Evolutionary conservation across 2,329 filamentous ascomycete species (phyloP).

Genomic region (Scedosporium dehoogii): DNA sequence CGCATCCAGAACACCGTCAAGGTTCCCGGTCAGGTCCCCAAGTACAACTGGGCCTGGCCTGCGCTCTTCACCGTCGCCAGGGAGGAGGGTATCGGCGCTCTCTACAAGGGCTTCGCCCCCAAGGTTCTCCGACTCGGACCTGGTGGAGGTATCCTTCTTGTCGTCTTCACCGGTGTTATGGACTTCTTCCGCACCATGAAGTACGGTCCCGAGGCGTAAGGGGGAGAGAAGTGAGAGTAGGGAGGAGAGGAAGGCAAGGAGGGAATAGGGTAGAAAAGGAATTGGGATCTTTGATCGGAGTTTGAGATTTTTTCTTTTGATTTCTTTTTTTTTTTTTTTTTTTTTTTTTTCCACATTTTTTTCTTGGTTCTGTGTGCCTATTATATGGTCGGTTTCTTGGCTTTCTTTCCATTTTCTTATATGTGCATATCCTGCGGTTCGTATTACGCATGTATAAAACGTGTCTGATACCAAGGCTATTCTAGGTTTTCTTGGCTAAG

Average conservation of each 20-base stretch:
- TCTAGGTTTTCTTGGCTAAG: not conserved
- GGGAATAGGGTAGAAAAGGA: slow-evolving; percentile 3
- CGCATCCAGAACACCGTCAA: slow-evolving; percentile 91
- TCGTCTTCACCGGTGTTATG: slow-evolving; percentile 80
- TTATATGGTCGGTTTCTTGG: not conserved
- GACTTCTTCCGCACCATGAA: slow-evolving; percentile 75
- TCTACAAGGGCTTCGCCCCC: slow-evolving; percentile 97
- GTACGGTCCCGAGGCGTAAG: slow-evolving; percentile 10
- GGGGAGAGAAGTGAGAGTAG: not conserved
- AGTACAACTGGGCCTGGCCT: slow-evolving; percentile 99
- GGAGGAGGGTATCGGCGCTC: slow-evolving; percentile 83
- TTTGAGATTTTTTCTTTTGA: slow-evolving; percentile 2
- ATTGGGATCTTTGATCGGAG: slow-evolving; percentile 5
- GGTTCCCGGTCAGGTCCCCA: slow-evolving; percentile 69
- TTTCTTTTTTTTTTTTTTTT: slow-evolving; percentile 1
- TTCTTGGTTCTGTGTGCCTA: not conserved
- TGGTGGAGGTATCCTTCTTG: slow-evolving; percentile 60
- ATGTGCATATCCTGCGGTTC: not conserved
- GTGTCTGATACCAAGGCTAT: not conserved
- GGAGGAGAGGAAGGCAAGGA: not conserved
- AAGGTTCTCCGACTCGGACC: slow-evolving; percentile 60
- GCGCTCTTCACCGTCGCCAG: slow-evolving; percentile 75
- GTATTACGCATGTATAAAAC: not conserved
- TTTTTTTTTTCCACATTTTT: slow-evolving; percentile 1
- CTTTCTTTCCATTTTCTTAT: not conserved